A percentile compares a stretch with the other conserved stretches of the same genome.
These are phyloP conservation scores for Ogataea hybrid DNA, from an alignment of 1,139 yeast species.

Conservation along the genomic window DNA sequence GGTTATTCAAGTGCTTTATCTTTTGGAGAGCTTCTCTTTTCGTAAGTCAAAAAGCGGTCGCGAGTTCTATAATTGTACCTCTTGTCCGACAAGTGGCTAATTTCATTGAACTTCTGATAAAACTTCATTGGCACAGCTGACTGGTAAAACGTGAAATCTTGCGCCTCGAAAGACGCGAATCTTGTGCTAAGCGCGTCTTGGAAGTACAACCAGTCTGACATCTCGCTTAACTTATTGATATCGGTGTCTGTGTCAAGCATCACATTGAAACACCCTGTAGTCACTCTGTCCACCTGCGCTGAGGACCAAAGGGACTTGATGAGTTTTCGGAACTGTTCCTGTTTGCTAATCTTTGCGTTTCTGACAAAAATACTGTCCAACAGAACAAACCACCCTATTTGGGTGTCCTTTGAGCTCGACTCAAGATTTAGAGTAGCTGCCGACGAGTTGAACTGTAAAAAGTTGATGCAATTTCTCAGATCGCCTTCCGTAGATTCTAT, in stretches of 20 bases:
- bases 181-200: constrained; percentile 49
- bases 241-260: constrained; percentile 65
- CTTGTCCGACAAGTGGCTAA: constrained; percentile 37
- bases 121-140: constrained; percentile 61
- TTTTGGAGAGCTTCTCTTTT: constrained; percentile 17
- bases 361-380: constrained; percentile 55
- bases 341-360: constrained; percentile 45
- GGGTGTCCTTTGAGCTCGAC: constrained; percentile 47
- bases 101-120: constrained; percentile 65
- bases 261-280: constrained; percentile 69
- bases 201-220: constrained; percentile 79
- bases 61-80: constrained; percentile 41
- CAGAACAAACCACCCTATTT: constrained; percentile 58
- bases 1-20: constrained; percentile 2
- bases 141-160: constrained; percentile 55
- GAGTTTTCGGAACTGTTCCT: constrained; percentile 46
- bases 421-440: constrained; percentile 16
- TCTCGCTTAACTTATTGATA: constrained; percentile 53
- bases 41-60: constrained; percentile 39
- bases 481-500: constrained; percentile 80
- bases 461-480: constrained; percentile 80
- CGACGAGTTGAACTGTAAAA: constrained; percentile 61
- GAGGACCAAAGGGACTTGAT: constrained; percentile 46
- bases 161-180: constrained; percentile 33
- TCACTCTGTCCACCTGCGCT: constrained; percentile 56